Percentiles rank a stretch among this genome's conserved stretches.
Evolutionary conservation across 495 filamentous ascomycete species (phyloP).

Genomic region (Penicillium antarcticum): DNA sequence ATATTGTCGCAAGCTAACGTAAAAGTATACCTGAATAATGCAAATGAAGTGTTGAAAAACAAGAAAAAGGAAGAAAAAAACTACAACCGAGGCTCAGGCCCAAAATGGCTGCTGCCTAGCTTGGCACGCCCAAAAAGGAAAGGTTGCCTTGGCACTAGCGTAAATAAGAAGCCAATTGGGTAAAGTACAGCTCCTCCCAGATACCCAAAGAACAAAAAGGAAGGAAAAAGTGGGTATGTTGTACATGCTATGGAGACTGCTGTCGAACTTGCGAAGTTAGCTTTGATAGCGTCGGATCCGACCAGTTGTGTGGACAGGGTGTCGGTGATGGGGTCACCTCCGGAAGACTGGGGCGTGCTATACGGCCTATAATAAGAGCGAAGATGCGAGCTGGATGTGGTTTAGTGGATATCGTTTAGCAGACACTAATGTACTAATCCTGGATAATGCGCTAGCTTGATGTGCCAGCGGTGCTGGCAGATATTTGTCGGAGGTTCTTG

Average conservation of each 20-base stretch:
- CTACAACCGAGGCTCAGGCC: not conserved
- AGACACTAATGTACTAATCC: too few species aligned
- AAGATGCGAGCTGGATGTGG: slow-evolving; percentile 7
- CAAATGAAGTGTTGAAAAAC: not conserved
- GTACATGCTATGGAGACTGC: not conserved
- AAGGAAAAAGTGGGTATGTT: not conserved
- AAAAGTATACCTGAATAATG: too few species aligned
- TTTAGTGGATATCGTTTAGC: too few species aligned
- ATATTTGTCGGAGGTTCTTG: slow-evolving; percentile 1
- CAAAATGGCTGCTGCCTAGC: slow-evolving; percentile 4
- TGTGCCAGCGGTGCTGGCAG: too few species aligned
- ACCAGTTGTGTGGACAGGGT: not conserved
- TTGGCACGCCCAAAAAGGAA: not conserved
- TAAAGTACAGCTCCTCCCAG: not conserved
- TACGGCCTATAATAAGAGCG: not conserved
- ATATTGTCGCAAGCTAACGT: too few species aligned
- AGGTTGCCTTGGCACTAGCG: too few species aligned
- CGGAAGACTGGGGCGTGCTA: not conserved
- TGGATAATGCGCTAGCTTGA: too few species aligned
- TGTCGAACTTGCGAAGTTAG: not conserved
- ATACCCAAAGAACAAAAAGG: not conserved
- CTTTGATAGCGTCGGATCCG: not conserved
- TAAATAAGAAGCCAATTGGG: too few species aligned
- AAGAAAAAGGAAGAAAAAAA: not conserved
- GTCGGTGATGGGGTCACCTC: not conserved